These are phyloP conservation scores for Verticillium nonalfalfae DNA, from an alignment of 2,329 filamentous ascomycete species.

Conservation along the genomic window DNA sequence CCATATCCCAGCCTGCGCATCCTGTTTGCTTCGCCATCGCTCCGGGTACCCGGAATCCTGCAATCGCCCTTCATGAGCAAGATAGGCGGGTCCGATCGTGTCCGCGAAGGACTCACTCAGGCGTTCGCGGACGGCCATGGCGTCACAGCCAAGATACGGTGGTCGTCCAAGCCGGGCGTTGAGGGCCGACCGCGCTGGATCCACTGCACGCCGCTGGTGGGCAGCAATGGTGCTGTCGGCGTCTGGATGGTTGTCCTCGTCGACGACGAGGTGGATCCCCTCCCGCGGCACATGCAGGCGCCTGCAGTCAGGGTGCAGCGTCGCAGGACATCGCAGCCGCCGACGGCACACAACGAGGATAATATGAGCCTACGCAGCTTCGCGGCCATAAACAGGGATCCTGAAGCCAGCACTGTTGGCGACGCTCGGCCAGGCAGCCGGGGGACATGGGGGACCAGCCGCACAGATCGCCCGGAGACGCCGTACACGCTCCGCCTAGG, in stretches of 20 bases:
- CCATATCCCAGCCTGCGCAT: constrained; percentile 61
- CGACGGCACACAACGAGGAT: constrained; percentile 6
- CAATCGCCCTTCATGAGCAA: constrained; percentile 51
- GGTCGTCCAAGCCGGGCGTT: constrained; percentile 48
- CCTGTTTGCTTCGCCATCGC: constrained; percentile 61
- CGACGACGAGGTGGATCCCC: constrained; percentile 46
- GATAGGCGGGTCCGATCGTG: constrained; percentile 41
- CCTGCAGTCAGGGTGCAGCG: constrained; percentile 16
- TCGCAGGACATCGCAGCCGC: constrained; percentile 5
- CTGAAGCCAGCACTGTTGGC: neutral
- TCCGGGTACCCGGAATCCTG: constrained; percentile 61
- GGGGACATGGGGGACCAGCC: neutral
- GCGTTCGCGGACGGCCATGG: constrained; percentile 63
- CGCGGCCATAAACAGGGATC: constrained; percentile 7
- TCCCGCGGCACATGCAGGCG: constrained; percentile 11
- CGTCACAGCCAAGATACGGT: constrained; percentile 69
- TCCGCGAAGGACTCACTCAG: constrained; percentile 41
- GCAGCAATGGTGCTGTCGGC: constrained; percentile 60
- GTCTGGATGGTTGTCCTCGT: constrained; percentile 76
- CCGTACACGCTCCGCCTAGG: neutral
- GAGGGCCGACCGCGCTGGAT: constrained; percentile 66
- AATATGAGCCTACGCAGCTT: constrained; percentile 13
- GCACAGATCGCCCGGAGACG: neutral
- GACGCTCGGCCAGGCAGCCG: neutral
- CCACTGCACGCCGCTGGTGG: constrained; percentile 68